Evolutionary conservation across 1,139 yeast genomes (phyloP).

Genomic region (Dujonia santamariae): DNA sequence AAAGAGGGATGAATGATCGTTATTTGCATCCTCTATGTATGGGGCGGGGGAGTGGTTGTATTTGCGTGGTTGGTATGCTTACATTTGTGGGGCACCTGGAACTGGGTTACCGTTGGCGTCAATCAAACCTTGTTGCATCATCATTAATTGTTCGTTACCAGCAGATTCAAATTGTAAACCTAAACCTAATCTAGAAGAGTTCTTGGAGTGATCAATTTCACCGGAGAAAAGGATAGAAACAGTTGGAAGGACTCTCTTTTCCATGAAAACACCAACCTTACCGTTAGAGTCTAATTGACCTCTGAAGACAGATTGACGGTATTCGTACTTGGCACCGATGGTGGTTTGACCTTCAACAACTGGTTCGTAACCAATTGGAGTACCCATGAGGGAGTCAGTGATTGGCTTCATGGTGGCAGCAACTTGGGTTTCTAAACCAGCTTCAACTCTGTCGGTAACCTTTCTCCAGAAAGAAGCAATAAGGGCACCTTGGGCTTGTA

Average conservation of each 20-base stretch:
- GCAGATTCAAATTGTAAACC: conserved; percentile 95
- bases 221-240: conserved; percentile 84
- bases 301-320: conserved; percentile 93
- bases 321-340: conserved; percentile 95
- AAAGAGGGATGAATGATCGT: too few species aligned
- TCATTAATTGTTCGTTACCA: conserved; percentile 82
- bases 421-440: conserved; percentile 90
- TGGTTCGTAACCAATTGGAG: conserved; percentile 78
- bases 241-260: conserved; percentile 91
- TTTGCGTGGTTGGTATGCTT: neutral
- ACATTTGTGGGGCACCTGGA: conserved; percentile 60
- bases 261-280: conserved; percentile 86
- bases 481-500: conserved; percentile 90
- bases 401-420: conserved; percentile 77
- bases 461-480: conserved; percentile 93
- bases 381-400: conserved; percentile 77
- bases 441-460: conserved; percentile 90
- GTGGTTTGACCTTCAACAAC: conserved; percentile 90
- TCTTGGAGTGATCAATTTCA: conserved; percentile 88
- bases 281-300: conserved; percentile 93
- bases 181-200: conserved; percentile 81
- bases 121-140: conserved; percentile 73
- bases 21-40: too few species aligned
- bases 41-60: neutral
- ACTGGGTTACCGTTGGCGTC: conserved; percentile 84